These are phyloP conservation scores for Prunus mongolica DNA, from an alignment of 306 rosid genomes.

Conservation along the genomic window DNA sequence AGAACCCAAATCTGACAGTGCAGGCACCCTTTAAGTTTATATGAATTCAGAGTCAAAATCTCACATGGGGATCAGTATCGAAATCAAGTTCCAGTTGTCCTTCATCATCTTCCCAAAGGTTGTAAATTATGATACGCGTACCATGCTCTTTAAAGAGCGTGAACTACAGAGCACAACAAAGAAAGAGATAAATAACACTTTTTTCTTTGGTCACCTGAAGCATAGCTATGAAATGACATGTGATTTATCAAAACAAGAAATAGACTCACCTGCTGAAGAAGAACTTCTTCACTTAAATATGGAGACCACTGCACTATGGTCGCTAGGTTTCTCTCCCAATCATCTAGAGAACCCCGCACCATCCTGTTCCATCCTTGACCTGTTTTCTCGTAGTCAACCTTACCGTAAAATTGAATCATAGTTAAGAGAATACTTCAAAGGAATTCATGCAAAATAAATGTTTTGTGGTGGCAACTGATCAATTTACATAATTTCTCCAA, in stretches of 20 bases:
- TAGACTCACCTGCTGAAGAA: conserved; percentile 55
- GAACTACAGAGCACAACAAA: conserved; percentile 40
- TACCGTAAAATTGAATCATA: background rate
- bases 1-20: background rate
- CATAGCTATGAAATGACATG: background rate
- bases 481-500: background rate
- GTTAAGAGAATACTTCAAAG: background rate
- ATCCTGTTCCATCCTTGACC: conserved; percentile 54
- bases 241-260: background rate
- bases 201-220: background rate
- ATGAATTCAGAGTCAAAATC: conserved; percentile 2
- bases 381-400: conserved; percentile 76
- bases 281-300: conserved; percentile 64
- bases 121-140: conserved; percentile 80
- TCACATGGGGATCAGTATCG: conserved; percentile 68
- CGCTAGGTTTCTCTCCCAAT: conserved; percentile 67
- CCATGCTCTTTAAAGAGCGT: conserved; percentile 59
- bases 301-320: conserved; percentile 89
- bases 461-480: background rate
- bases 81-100: conserved; percentile 91
- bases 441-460: background rate
- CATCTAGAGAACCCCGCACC: conserved; percentile 47
- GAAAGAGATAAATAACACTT: background rate
- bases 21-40: background rate
- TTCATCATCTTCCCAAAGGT: conserved; percentile 96